Conservation (phyloP, 371 early-diverging fungal species). For the Lichtheimia hyalospora region DNA sequence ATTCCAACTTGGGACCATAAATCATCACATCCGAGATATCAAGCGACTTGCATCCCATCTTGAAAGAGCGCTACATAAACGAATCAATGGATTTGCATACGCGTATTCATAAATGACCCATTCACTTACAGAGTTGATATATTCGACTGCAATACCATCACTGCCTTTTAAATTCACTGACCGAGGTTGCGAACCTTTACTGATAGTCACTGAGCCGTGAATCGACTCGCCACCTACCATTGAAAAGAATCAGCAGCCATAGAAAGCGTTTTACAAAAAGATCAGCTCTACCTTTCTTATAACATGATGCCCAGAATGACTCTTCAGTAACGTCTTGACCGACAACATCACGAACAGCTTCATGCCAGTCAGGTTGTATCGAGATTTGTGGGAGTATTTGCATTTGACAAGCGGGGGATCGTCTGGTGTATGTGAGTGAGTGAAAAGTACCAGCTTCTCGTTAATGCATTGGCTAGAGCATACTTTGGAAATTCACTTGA, state of each 20-base stretch:
- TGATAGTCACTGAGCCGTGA: slow-evolving; percentile 19
- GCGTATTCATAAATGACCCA: no score
- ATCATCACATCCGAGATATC: slow-evolving; percentile 23
- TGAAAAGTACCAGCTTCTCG: no score
- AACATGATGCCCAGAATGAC: slow-evolving; percentile 58
- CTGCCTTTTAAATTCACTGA: slow-evolving; percentile 18
- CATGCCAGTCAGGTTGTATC: slow-evolving; percentile 47
- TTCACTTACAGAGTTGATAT: slow-evolving; percentile 29
- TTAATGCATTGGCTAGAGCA: no score
- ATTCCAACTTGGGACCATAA: slow-evolving; percentile 23
- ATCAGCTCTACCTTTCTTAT: slow-evolving; percentile 36
- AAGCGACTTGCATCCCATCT: slow-evolving; percentile 28
- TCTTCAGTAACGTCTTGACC: slow-evolving; percentile 23
- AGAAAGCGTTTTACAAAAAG: background rate
- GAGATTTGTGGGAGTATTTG: slow-evolving; percentile 34
- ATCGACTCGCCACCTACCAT: slow-evolving; percentile 1
- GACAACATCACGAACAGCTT: slow-evolving; percentile 31
- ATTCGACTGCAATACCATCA: slow-evolving; percentile 20
- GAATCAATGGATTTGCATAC: no score
- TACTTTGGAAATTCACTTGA: no score
- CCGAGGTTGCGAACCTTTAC: background rate
- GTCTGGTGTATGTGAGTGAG: no score
- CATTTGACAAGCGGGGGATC: background rate
- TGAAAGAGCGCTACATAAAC: slow-evolving; percentile 40
- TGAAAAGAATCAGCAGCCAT: background rate